Base-by-base conservation (phyloP, 495 filamentous ascomycete species). In the Penicillium ucsense region DNA sequence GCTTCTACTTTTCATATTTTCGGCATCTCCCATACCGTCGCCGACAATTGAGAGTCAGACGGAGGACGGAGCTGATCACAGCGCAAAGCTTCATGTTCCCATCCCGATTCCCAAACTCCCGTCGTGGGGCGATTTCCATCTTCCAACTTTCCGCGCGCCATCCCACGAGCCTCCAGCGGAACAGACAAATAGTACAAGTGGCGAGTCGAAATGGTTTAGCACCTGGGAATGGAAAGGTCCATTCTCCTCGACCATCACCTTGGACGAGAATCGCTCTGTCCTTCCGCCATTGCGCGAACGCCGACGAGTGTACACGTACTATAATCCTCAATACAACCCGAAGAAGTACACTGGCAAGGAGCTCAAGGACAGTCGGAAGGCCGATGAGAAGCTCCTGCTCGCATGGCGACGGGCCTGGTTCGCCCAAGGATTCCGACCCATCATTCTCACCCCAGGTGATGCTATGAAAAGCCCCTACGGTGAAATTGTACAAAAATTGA, bases 371-470 rank as follows among this genome's bases (percentile, higher is more conserved):
- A 71, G 72, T 35, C 76, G 79, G 49, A 76, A 81, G 31, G 84
- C 86, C 4, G 86, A 97, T 59, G 81, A 81, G 53, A 77, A 83
- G 54, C 67, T 98, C 39, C 70, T 98, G 35, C 75, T 94, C 45
- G 79, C 85, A 45, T 98, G 92, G 92, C 78, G 89, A 46, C 75
- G 89, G 43, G 92, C 90, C 6, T 96, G 89, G 86, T 96, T 86
- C 82, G 89, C 89, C 8, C 77, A 91, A 52, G 92, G 92, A 5
- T 96, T 98, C 61, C 81, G 75, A 43, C 92, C 92, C 1, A 74
- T 92, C 8, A 82, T 97, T 37, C 66, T 98, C 47, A 81, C 84
- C 29, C 76, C 78, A 28, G 82, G 78, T 8, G 92, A 97, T 59
- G 90, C 90, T 7, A 85, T 85, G 78, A 84, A 85, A 53, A 89